phyloP scores from a whole-genome alignment of 805 yeast species.

The Candida corydali region DNA sequence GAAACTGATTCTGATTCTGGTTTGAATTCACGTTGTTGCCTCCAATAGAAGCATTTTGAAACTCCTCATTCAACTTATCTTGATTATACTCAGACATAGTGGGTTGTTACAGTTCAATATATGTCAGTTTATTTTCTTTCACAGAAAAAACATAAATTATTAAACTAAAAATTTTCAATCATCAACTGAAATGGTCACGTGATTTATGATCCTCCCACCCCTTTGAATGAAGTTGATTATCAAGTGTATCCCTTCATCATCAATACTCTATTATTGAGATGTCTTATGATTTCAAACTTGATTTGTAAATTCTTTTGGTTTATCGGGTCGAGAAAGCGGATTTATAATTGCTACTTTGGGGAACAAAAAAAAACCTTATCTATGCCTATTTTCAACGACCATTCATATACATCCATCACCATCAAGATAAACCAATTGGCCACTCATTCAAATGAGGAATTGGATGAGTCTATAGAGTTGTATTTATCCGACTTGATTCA shows the following conservation, averaged over 20 bases:
- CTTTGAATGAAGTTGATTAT: too few relatives aligned
- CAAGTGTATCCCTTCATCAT: too few relatives aligned
- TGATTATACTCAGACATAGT: slow-evolving; percentile 32
- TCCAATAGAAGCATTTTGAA: slow-evolving; percentile 40
- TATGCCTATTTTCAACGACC: slow-evolving; percentile 40
- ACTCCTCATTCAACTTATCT: slow-evolving; percentile 41
- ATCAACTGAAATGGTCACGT: slow-evolving; percentile 1
- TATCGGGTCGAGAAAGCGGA: too few relatives aligned
- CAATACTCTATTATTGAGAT: too few relatives aligned
- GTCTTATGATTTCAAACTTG: too few relatives aligned
- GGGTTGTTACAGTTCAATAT: not conserved
- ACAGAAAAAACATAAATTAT: slow-evolving; percentile 3
- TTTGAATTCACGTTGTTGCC: slow-evolving; percentile 16
- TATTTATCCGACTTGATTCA: slow-evolving; percentile 58
- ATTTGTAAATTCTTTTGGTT: too few relatives aligned
- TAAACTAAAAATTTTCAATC: slow-evolving; percentile 4
- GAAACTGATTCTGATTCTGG: slow-evolving; percentile 21
- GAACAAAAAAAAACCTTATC: not conserved
- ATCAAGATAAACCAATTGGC: slow-evolving; percentile 54
- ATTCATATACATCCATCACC: slow-evolving; percentile 68
- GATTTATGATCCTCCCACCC: too few relatives aligned
- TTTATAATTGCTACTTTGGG: too few relatives aligned
- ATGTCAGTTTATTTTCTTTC: not conserved
- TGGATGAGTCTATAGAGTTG: slow-evolving; percentile 33
- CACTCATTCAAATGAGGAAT: slow-evolving; percentile 39